Conservation (phyloP, 2,329 filamentous ascomycete genomes). For the Exutisphaerella laricina region DNA sequence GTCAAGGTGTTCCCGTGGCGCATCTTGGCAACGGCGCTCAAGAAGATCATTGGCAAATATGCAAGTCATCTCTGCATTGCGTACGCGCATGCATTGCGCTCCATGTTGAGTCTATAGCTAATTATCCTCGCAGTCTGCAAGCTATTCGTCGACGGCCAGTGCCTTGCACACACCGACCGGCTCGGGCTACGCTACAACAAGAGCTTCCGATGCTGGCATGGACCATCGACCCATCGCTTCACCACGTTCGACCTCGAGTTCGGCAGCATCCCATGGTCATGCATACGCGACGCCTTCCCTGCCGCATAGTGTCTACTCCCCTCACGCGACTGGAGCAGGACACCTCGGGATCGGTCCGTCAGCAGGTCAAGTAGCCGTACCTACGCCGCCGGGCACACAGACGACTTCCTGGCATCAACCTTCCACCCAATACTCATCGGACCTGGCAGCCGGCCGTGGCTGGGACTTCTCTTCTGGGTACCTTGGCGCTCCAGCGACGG, state of each 20-base stretch:
- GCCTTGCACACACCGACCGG: slow-evolving; percentile 34
- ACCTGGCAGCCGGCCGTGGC: slow-evolving; percentile 25
- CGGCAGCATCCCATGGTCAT: slow-evolving; percentile 30
- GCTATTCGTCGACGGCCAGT: slow-evolving; percentile 61
- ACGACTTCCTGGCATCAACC: slow-evolving; percentile 32
- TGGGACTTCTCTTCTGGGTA: slow-evolving; percentile 28
- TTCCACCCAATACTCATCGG: slow-evolving; percentile 29
- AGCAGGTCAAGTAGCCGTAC: slow-evolving; percentile 32
- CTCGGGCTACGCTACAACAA: slow-evolving; percentile 29
- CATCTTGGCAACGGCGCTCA: slow-evolving; percentile 75
- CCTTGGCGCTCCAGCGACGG: slow-evolving; percentile 26
- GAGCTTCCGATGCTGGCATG: slow-evolving; percentile 45
- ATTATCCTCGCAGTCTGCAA: slow-evolving; percentile 53
- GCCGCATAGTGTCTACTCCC: slow-evolving; percentile 27
- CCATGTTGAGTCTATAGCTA: slow-evolving; percentile 28
- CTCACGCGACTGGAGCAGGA: slow-evolving; percentile 27
- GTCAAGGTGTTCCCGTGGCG: slow-evolving; percentile 99
- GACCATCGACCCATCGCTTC: slow-evolving; percentile 37
- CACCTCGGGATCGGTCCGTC: slow-evolving; percentile 32
- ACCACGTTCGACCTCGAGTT: slow-evolving; percentile 30
- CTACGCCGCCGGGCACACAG: slow-evolving; percentile 28
- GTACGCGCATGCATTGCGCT: slow-evolving; percentile 23
- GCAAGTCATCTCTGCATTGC: slow-evolving; percentile 44
- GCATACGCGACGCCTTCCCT: slow-evolving; percentile 28
- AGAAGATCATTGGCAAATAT: slow-evolving; percentile 99